Base-by-base conservation (phyloP, 768 basidiomycete genomes). In the Nidularia pulvinata region DNA sequence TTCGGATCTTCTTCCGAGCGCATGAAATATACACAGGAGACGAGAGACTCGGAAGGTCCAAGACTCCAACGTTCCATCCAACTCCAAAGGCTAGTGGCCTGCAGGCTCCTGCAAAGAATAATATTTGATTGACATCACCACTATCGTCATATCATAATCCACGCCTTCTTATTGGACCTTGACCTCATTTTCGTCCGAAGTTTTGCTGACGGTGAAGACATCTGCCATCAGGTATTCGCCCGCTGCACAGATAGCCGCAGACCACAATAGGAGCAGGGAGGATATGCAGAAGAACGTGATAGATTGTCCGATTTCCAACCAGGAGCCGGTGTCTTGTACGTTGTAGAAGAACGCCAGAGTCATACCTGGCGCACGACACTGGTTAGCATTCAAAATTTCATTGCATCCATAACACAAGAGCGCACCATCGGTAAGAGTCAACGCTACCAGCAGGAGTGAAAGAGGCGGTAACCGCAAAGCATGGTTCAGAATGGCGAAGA, bases 251-350 rank as follows among this genome's bases (percentile, higher is more conserved):
- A 94, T 83, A 1, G 84, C 89, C 30, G 87, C 89, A 1, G 88
- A 87, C 84, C 89, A 93, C 4, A 91, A 75, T 39, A 91, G 75
- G 51, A 95, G 72, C 36, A 93, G 69, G 1, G 90, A 92, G 1
- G 89, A 84, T 55, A 94, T 91, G 59, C 86, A 88, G 69, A 93
- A 95, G 71, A 93, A 93, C 48, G 82, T 91, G 65, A 95, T 93
- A 0, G 90, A 86, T 62, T 91, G 89, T 5, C 93, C 92, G 50
- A 93, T 95, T 63, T 95, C 90, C 53, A 94, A 72, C 93, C 93
- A 95, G 3, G 89, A 91, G 0, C 93, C 89, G 3, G 84, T 89
- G 65, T 95, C 91, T 22, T 84, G 85, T 30, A 95, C 92, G 37
- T 83, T 83, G 74, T 86, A 86, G 69, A 95, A 94, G 72, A 94